These are phyloP conservation scores for Escallonia herrerae DNA, from an alignment of 129 eudicot species.

Conservation along the genomic window DNA sequence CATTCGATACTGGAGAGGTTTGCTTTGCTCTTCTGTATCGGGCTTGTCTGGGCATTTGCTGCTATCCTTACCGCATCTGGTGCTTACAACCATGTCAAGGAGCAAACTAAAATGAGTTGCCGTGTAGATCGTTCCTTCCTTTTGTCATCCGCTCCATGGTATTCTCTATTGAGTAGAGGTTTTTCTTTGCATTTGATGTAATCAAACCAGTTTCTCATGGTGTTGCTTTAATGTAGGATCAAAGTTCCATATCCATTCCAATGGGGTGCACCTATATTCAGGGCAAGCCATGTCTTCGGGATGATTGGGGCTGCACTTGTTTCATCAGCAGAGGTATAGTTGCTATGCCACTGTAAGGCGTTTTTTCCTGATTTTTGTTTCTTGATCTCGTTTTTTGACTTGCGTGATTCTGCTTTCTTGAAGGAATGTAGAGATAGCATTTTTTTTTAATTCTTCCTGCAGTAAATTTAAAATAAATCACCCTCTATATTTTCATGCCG, in stretches of 20 bases:
- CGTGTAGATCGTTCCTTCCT: slow-evolving; percentile 68
- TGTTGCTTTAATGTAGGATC: slow-evolving; percentile 42
- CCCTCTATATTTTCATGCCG: too few species aligned
- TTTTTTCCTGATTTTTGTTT: slow-evolving; percentile 1
- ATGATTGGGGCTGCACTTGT: slow-evolving; percentile 99
- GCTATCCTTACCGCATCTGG: slow-evolving; percentile 84
- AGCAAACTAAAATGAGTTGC: slow-evolving; percentile 55
- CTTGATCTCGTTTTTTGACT: background rate
- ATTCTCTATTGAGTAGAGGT: slow-evolving; percentile 6
- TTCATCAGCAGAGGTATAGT: slow-evolving; percentile 80
- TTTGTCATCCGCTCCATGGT: slow-evolving; percentile 88
- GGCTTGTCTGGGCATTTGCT: slow-evolving; percentile 84
- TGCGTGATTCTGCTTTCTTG: too few species aligned
- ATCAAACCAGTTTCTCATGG: background rate
- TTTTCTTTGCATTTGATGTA: background rate
- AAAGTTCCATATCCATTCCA: slow-evolving; percentile 87
- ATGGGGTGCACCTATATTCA: slow-evolving; percentile 94
- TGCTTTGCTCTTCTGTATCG: slow-evolving; percentile 72
- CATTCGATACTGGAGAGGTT: slow-evolving; percentile 64
- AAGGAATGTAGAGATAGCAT: too few species aligned
- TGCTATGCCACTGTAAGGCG: background rate
- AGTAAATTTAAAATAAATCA: too few species aligned
- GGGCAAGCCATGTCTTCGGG: slow-evolving; percentile 95
- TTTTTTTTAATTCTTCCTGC: too few species aligned
- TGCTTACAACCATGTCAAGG: slow-evolving; percentile 61